These are phyloP conservation scores for Anastatica hierochuntica DNA, from an alignment of 345 rosid genomes.

Conservation along the genomic window DNA sequence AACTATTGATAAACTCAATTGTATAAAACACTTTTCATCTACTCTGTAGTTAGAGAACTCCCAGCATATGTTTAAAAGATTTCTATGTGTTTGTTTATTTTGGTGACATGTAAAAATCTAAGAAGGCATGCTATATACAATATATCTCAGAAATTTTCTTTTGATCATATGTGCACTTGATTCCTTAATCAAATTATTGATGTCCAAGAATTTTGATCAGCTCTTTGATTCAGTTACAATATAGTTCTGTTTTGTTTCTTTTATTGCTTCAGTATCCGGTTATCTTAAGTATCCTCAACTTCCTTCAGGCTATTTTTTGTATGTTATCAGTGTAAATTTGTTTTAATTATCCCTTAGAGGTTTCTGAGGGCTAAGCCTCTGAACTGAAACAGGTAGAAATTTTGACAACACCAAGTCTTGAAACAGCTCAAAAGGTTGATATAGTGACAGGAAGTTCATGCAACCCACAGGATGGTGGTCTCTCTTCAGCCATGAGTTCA, in stretches of 20 bases:
- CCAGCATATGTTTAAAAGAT: background rate
- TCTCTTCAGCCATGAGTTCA: conserved; percentile 31
- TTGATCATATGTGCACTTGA: too few species aligned
- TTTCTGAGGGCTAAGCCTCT: conserved; percentile 25
- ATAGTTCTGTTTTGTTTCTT: too few species aligned
- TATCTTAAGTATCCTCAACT: background rate
- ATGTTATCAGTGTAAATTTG: background rate
- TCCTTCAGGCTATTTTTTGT: background rate
- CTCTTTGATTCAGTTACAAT: too few species aligned
- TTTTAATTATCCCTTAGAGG: conserved; percentile 17
- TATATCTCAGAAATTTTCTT: background rate
- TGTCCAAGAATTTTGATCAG: too few species aligned
- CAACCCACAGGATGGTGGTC: conserved; percentile 27
- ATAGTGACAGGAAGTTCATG: conserved; percentile 28
- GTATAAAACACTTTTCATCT: background rate
- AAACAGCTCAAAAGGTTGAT: conserved; percentile 31
- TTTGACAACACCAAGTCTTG: conserved; percentile 26
- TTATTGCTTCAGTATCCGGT: too few species aligned
- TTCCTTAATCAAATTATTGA: background rate
- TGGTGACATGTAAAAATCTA: conserved; percentile 5
- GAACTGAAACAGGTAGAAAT: conserved; percentile 33
- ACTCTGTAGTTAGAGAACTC: background rate
- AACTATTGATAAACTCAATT: background rate
- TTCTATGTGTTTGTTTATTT: conserved; percentile 5
- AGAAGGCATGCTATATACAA: background rate